Evolutionary conservation across 108 stramenopile genomes (phyloP), one percentile per base, ranked within the genome.

Genomic region (Craspedostauros australis): DNA sequence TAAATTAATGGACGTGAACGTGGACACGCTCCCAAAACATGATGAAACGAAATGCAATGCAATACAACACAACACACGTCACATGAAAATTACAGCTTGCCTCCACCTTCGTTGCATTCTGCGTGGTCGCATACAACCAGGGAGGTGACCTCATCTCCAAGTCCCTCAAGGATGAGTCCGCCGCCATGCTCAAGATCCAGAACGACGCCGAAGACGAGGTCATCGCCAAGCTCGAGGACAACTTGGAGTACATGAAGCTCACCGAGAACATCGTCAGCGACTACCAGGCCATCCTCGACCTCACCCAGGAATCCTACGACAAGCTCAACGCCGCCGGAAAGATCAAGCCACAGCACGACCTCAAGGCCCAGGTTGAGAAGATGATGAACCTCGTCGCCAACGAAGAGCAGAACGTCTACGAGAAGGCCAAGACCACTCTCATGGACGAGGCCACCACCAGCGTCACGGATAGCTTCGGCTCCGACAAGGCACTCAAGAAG

Each of bases 281-380:
- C 53, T 77, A 80, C 49, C 72, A 85, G 46, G 79, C 57, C 20
- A 77, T 79, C 42, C 72, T 80, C 40, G 61, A 58, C 1, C 60
- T 87, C 18, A 73, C 78, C 28, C 62, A 68, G 23, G 69, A 65
- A 16, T 72, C 89, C 11, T 91, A 85, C 60, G 76, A 50, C 39
- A 91, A 87, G 61, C 71, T 87, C 36, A 91, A 91, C 65, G 79
- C 72, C 18, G 80, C 83, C 25, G 89, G 89, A 40, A 66, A 68
- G 65, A 77, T 91, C 76, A 86, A 87, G 71, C 89, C 89, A 24
- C 72, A 82, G 43, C 85, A 91, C 49, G 75, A 82, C 54, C 79
- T 87, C 68, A 91, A 91, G 79, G 66, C 71, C 3, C 89, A 91
- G 57, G 68, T 91, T 15, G 85, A 87, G 53, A 68, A 70, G 31